Percentiles rank a stretch among this genome's conserved stretches.
Evolutionary conservation across 2,329 filamentous ascomycete genomes (phyloP).

Genomic region (Akanthomyces lecanii): DNA sequence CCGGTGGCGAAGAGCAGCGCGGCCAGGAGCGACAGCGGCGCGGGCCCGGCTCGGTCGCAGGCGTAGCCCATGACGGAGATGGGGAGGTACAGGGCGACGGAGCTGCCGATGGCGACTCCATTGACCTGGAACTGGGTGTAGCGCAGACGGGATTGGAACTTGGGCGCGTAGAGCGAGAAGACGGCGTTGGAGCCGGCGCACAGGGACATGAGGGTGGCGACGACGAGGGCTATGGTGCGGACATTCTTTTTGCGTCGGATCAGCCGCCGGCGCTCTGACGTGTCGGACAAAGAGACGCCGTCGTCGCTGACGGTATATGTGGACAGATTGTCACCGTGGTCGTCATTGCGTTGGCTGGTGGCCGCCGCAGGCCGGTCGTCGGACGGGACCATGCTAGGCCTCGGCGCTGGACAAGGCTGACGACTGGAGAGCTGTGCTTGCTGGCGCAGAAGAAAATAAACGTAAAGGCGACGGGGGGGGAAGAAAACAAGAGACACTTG

Average conservation of each 20-base stretch:
- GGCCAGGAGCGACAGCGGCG: constrained; percentile 68
- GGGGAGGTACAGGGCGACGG: constrained; percentile 86
- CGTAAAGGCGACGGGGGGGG: neutral
- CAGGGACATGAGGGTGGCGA: constrained; percentile 56
- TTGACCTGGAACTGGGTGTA: constrained; percentile 95
- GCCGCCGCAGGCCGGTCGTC: constrained; percentile 2
- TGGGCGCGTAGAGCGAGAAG: constrained; percentile 88
- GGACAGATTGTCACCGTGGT: constrained; percentile 9
- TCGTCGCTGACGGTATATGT: constrained; percentile 17
- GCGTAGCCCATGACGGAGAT: constrained; percentile 85
- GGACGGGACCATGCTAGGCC: constrained; percentile 9
- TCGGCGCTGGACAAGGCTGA: neutral
- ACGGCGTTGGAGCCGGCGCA: constrained; percentile 89
- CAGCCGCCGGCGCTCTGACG: constrained; percentile 22
- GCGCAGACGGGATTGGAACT: constrained; percentile 79
- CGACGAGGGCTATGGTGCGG: constrained; percentile 48
- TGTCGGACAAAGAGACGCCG: constrained; percentile 3
- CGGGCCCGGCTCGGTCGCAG: constrained; percentile 83
- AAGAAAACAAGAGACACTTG: neutral
- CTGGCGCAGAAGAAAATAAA: too few relatives aligned
- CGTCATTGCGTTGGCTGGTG: constrained; percentile 5
- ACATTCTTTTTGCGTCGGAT: constrained; percentile 30
- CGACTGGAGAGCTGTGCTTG: neutral
- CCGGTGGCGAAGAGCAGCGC: constrained; percentile 72
- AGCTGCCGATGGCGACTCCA: constrained; percentile 78